Conservation (phyloP, 2,329 filamentous ascomycete genomes). For the Phyllosticta citrichinensis region DNA sequence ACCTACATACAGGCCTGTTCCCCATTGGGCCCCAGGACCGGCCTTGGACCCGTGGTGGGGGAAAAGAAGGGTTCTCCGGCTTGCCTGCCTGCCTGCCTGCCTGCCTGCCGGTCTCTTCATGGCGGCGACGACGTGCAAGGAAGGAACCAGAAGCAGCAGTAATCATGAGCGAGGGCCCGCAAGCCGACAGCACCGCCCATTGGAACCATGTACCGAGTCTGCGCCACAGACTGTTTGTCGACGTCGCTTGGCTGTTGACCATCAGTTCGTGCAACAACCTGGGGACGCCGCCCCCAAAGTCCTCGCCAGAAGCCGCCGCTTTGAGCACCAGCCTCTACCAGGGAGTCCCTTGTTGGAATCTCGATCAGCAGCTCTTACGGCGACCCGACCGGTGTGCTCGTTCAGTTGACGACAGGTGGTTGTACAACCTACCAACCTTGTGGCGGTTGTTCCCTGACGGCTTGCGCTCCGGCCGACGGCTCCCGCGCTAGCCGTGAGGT, state of each 20-base stretch:
- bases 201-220: neutral
- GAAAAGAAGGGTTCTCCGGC: neutral
- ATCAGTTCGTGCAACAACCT: no score
- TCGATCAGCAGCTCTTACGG: neutral
- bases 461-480: neutral
- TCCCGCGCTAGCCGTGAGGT: neutral
- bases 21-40: neutral
- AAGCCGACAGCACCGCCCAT: no score
- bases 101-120: no score
- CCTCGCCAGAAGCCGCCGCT: neutral
- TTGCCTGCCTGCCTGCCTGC: no score
- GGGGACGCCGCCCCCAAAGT: neutral
- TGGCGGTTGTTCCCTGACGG: neutral
- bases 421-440: neutral
- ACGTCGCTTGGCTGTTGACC: neutral
- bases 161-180: no score
- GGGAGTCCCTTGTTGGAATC: neutral
- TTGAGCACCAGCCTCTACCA: neutral
- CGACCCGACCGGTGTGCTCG: neutral
- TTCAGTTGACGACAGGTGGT: neutral
- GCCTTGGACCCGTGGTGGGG: neutral
- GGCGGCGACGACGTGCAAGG: no score
- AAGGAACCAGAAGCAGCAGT: no score
- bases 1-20: neutral
- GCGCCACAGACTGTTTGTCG: neutral